Conservation (phyloP, 176 grass and related monocot species). For the Oryza glaberrima region DNA sequence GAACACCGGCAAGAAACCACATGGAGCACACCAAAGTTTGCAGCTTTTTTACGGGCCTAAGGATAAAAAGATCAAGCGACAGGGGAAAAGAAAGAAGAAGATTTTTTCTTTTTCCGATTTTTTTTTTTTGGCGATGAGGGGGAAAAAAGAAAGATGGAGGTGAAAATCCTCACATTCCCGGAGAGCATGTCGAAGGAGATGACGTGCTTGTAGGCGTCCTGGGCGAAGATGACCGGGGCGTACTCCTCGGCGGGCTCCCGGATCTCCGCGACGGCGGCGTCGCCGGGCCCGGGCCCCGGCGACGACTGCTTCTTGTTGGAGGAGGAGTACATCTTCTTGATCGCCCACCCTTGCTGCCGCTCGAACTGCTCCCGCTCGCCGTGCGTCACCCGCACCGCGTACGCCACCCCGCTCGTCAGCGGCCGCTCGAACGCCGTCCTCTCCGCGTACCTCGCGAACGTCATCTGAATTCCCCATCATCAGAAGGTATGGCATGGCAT, state of each 20-base stretch:
- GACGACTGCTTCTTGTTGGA: slow-evolving; percentile 65
- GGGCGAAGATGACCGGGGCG: slow-evolving; percentile 96
- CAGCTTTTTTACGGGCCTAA: slow-evolving; percentile 47
- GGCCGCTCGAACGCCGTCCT: slow-evolving; percentile 98
- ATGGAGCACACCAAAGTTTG: slow-evolving; percentile 39
- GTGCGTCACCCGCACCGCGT: slow-evolving; percentile 83
- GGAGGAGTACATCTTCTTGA: slow-evolving; percentile 93
- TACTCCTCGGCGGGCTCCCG: slow-evolving; percentile 72
- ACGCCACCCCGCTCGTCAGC: slow-evolving; percentile 95
- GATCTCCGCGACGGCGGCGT: slow-evolving; percentile 57
- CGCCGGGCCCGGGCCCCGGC: slow-evolving; percentile 44
- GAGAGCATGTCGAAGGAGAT: slow-evolving; percentile 96
- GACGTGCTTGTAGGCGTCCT: slow-evolving; percentile 93
- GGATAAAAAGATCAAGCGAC: slow-evolving; percentile 37
- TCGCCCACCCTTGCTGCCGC: slow-evolving; percentile 81
- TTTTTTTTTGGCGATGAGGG: neutral
- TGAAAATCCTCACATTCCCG: slow-evolving; percentile 58
- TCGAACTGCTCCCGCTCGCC: slow-evolving; percentile 88
- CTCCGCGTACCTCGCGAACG: slow-evolving; percentile 93
- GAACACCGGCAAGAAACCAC: slow-evolving; percentile 33
- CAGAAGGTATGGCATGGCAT: too few species aligned
- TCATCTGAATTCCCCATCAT: slow-evolving; percentile 48
- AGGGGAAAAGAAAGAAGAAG: neutral
- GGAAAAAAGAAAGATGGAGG: neutral
- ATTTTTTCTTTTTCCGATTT: neutral